phyloP scores from a whole-genome alignment of 164 flowering plant species.

The Magnolia officinalis region DNA sequence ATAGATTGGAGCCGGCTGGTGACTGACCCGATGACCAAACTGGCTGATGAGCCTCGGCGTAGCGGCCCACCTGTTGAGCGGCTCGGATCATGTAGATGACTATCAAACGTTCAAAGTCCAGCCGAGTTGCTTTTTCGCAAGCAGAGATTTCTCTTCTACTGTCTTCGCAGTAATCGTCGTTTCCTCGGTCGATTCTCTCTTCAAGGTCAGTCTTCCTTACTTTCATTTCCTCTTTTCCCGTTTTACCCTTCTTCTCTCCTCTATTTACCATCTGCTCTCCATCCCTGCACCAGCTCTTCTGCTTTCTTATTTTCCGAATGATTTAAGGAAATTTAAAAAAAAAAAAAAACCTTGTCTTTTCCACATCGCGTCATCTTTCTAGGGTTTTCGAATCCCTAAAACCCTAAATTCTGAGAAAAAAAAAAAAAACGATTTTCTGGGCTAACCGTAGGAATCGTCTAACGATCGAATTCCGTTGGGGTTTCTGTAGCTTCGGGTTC shows the following conservation, averaged over 20 bases:
- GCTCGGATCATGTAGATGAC: no score
- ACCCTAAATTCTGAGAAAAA: background rate
- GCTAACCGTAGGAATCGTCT: background rate
- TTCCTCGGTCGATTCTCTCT: background rate
- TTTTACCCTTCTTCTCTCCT: background rate
- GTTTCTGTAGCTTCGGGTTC: background rate
- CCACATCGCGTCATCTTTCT: background rate
- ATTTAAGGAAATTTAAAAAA: no score
- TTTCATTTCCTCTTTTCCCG: background rate
- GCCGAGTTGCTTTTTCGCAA: no score
- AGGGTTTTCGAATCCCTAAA: background rate
- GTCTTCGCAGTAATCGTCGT: background rate
- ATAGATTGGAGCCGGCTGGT: no score
- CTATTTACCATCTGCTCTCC: background rate
- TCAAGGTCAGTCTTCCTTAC: background rate
- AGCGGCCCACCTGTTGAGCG: no score
- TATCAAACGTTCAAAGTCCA: no score
- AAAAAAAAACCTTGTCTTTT: background rate
- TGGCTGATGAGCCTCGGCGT: no score
- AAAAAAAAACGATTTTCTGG: no score
- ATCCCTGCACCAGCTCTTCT: background rate
- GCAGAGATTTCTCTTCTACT: background rate
- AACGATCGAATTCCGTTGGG: background rate
- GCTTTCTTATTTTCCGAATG: background rate
- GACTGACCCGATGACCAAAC: no score